Base-by-base conservation (phyloP, 805 yeast species). In the Candida suzukii region DNA sequence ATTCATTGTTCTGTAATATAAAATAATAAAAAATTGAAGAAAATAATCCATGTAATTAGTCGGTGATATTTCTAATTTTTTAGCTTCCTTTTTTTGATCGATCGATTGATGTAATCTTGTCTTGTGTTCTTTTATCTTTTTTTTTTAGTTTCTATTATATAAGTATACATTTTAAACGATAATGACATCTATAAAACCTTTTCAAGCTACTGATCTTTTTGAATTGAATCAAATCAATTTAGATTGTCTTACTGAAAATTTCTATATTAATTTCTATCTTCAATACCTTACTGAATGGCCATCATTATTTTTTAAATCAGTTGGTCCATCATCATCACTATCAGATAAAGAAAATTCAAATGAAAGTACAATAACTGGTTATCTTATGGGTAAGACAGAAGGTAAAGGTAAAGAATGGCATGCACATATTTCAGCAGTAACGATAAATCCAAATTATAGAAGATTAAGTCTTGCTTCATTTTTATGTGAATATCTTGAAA, bases 331-430 rank as follows among this genome's bases (percentile, higher is more conserved):
- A 4, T 24, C 26, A 3, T 21, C 28, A 6, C 21, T 24, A 21
- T 20, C 37, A 25, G 16, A 38, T 14, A 20, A 41, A 40, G 13
- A 39, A 13, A 28, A 38, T 8, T 25, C 46, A 20, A 33, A 42
- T 29, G 52, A 50, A 17, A 61, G n/a, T n/a, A n/a, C 58, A 37
- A 64, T 68, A 24, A 68, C 85, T 27, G 91, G 90, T 0, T 83
- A 84, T 57, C 82, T 93, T 95, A 78, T 93, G 78, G 98, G 95
- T n/a, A 93, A 93, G 60, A 81, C 95, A 1, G 99, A 93, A 59
- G 99, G 99, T 0, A 68, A 68, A 29, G 77, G 73, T 5, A 76
- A 72, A 37, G 93, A 88, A 45, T 91, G 97, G 96, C 99, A 93
- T 56, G 78, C 95, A 1, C 99, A 93, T 60, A 88, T 93, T 38